Percentiles rank a stretch among this genome's conserved stretches.
Evolutionary conservation across 805 yeast genomes (phyloP).

Genomic region (Blastobotrys americana): DNA sequence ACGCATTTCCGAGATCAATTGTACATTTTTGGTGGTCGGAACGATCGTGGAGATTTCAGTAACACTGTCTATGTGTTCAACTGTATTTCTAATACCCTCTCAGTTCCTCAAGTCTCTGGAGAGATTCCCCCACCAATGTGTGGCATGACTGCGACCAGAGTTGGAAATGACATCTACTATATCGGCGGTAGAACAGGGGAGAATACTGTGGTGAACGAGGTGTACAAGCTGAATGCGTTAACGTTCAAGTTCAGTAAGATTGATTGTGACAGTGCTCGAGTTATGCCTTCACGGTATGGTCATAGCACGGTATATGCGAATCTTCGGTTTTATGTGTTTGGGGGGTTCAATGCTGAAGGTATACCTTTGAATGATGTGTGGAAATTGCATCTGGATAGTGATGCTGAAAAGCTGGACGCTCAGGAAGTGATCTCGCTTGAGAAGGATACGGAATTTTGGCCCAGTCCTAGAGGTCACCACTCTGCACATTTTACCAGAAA

Average conservation of each 20-base stretch:
- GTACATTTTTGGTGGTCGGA: conserved; percentile 21
- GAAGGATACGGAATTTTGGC: conserved; percentile 18
- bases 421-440: conserved; percentile 16
- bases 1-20: conserved; percentile 14
- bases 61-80: conserved; percentile 17
- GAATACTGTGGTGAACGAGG: conserved; percentile 4
- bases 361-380: conserved; percentile 17
- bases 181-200: conserved; percentile 19
- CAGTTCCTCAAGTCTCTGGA: conserved; percentile 10
- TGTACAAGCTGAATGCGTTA: conserved; percentile 15
- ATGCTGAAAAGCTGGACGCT: conserved; percentile 2
- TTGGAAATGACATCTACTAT: conserved; percentile 14
- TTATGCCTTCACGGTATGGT: conserved; percentile 13
- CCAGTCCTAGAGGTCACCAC: conserved; percentile 16
- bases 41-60: conserved; percentile 11
- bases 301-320: conserved; percentile 12
- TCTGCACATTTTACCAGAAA: conserved; percentile 13
- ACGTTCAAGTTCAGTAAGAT: conserved; percentile 11
- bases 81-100: conserved; percentile 15
- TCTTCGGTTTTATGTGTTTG: conserved; percentile 17
- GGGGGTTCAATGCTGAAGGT: conserved; percentile 14
- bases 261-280: conserved; percentile 8
- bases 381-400: conserved; percentile 13
- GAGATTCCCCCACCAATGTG: conserved; percentile 12
- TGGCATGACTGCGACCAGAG: conserved; percentile 14